Conservation (phyloP, 371 early-diverging fungal genomes). For the Mortierella sp. region DNA sequence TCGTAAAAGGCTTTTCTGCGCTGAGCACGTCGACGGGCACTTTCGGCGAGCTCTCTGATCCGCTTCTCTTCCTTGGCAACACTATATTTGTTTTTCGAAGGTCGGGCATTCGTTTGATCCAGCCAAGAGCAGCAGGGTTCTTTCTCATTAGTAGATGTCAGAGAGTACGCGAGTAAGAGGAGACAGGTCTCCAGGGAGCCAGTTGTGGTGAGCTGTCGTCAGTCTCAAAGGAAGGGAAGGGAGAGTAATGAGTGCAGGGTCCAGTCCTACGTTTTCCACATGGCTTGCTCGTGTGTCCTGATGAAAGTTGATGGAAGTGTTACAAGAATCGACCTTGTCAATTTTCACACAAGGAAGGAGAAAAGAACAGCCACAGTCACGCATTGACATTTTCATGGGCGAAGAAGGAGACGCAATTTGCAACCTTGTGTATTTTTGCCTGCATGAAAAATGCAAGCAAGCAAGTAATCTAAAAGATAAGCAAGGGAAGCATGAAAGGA, state of each 20-base stretch:
- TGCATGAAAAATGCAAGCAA: neutral
- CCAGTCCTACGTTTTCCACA: conserved; percentile 37
- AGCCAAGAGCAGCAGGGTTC: conserved; percentile 4
- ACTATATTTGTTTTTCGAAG: conserved; percentile 14
- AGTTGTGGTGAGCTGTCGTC: neutral
- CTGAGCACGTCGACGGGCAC: conserved; percentile 63
- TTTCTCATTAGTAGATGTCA: conserved; percentile 3
- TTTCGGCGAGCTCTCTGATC: conserved; percentile 39
- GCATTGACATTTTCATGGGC: neutral
- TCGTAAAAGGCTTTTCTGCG: conserved; percentile 71
- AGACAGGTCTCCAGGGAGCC: neutral
- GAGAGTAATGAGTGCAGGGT: neutral
- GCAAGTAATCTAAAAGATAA: neutral
- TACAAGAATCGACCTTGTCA: neutral
- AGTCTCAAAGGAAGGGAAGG: neutral
- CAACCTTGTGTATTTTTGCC: no score
- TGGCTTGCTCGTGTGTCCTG: neutral
- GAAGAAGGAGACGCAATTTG: neutral
- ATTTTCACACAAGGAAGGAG: neutral
- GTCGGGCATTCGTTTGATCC: conserved; percentile 3
- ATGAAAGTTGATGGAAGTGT: neutral
- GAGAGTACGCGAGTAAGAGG: neutral
- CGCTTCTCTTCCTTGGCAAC: conserved; percentile 53
- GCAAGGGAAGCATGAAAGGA: neutral
- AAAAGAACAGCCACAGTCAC: neutral